Percentiles rank a stretch among this genome's conserved stretches.
Evolutionary conservation across 1,284 basidiomycete genomes (phyloP).

Genomic region (Puccinia horiana): DNA sequence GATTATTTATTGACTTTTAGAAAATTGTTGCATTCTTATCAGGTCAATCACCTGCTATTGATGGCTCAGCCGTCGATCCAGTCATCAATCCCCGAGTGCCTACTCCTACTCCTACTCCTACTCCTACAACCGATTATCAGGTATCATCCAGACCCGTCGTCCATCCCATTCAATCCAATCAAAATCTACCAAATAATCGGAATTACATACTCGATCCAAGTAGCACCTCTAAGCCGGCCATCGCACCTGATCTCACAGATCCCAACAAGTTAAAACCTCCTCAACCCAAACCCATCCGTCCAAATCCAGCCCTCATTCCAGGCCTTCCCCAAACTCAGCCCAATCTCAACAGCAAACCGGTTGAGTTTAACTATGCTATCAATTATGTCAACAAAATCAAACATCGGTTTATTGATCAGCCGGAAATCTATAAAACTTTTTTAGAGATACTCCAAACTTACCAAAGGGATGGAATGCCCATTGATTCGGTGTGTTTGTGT

Average conservation of each 20-base stretch:
- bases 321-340: not conserved
- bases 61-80: not conserved
- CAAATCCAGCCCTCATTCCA: conserved; percentile 13
- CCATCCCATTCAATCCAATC: not conserved
- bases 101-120: not conserved
- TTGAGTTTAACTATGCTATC: conserved; percentile 50
- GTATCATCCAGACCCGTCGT: not conserved
- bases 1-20: not conserved
- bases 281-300: conserved; percentile 17
- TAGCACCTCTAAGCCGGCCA: not conserved
- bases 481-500: conserved; percentile 33
- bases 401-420: conserved; percentile 47
- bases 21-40: not conserved
- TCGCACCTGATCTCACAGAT: conserved; percentile 21
- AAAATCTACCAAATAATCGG: not conserved
- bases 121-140: not conserved
- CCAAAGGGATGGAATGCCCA: conserved; percentile 47
- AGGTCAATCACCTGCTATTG: conserved; percentile 14
- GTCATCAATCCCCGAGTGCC: not conserved
- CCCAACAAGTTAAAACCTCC: conserved; percentile 17
- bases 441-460: conserved; percentile 49
- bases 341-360: conserved; percentile 44
- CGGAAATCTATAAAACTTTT: conserved; percentile 50
- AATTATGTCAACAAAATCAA: conserved; percentile 50
- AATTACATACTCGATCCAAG: not conserved